A percentile compares a stretch with the other conserved stretches of the same genome.
phyloP scores from a whole-genome alignment of 805 yeast genomes.

The Priceomyces carsonii region DNA sequence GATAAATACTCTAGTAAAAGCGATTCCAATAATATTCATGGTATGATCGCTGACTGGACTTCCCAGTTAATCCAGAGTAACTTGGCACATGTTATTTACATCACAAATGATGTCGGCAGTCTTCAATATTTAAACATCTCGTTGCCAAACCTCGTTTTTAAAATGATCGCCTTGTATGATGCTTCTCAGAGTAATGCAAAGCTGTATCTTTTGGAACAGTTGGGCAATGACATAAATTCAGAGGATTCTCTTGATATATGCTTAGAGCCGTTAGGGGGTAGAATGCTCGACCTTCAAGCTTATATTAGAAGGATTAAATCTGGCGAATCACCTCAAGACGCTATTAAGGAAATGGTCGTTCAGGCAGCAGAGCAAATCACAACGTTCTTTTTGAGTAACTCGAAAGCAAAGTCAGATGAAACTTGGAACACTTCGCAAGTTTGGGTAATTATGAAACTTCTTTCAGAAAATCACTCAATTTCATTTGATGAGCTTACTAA shows the following conservation, averaged over 20 bases:
- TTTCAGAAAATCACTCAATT: conserved; percentile 52
- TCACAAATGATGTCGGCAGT: conserved; percentile 84
- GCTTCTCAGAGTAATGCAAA: conserved; percentile 73
- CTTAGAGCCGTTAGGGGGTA: conserved; percentile 84
- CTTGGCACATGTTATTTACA: conserved; percentile 84
- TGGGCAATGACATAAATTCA: conserved; percentile 28
- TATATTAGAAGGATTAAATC: conserved; percentile 83
- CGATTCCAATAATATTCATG: conserved; percentile 54
- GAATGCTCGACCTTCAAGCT: conserved; percentile 91
- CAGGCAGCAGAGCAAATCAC: conserved; percentile 89
- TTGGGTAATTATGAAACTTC: conserved; percentile 74
- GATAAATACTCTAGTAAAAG: conserved; percentile 68
- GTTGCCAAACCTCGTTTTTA: conserved; percentile 85
- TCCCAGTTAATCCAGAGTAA: conserved; percentile 72
- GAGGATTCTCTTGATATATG: conserved; percentile 50
- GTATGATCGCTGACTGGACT: conserved; percentile 86
- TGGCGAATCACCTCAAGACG: conserved; percentile 81
- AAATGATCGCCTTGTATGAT: conserved; percentile 72
- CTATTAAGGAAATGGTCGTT: conserved; percentile 73
- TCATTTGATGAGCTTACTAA: conserved; percentile 52
- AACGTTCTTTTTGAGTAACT: conserved; percentile 61
- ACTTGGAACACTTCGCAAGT: conserved; percentile 79
- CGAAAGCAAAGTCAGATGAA: conserved; percentile 28
- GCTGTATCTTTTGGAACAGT: conserved; percentile 63
- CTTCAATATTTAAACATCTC: conserved; percentile 66